phyloP scores from a whole-genome alignment of 345 rosid genomes.

The Stellera chamaejasme region DNA sequence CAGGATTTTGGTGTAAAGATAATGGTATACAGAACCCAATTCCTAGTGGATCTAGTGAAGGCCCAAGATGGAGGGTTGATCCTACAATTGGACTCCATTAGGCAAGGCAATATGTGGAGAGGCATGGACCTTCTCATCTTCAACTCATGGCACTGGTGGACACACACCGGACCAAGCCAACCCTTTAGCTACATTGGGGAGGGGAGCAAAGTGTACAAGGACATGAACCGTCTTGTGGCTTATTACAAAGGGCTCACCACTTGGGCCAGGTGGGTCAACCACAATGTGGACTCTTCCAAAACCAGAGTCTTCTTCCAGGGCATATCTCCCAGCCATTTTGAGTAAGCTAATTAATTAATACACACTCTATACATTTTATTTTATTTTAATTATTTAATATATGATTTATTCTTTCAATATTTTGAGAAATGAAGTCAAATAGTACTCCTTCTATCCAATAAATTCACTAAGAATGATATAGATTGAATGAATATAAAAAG shows the following conservation, averaged over 20 bases:
- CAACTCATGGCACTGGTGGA: conserved; percentile 98
- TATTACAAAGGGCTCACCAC: conserved; percentile 80
- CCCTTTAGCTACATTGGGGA: conserved; percentile 86
- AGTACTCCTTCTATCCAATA: too few relatives aligned
- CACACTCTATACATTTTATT: neutral
- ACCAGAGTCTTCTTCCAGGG: conserved; percentile 88
- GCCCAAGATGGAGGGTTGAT: conserved; percentile 48
- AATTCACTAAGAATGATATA: too few relatives aligned
- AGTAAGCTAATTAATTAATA: conserved; percentile 34
- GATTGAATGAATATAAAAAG: too few relatives aligned
- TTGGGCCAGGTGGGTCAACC: conserved; percentile 92
- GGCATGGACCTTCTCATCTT: conserved; percentile 88
- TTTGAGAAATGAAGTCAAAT: too few relatives aligned
- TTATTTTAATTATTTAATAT: too few relatives aligned
- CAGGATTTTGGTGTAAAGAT: conserved; percentile 64
- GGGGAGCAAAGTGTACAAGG: conserved; percentile 46
- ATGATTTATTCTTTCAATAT: too few relatives aligned
- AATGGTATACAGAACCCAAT: conserved; percentile 48
- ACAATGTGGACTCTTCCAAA: conserved; percentile 43
- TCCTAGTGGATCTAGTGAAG: conserved; percentile 50
- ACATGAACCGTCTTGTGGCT: conserved; percentile 80
- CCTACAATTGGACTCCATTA: conserved; percentile 67
- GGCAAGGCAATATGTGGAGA: conserved; percentile 54
- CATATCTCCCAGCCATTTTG: conserved; percentile 79
- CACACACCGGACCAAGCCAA: conserved; percentile 57